Base-by-base conservation (phyloP, 345 rosid species). In the Salix brachista region DNA sequence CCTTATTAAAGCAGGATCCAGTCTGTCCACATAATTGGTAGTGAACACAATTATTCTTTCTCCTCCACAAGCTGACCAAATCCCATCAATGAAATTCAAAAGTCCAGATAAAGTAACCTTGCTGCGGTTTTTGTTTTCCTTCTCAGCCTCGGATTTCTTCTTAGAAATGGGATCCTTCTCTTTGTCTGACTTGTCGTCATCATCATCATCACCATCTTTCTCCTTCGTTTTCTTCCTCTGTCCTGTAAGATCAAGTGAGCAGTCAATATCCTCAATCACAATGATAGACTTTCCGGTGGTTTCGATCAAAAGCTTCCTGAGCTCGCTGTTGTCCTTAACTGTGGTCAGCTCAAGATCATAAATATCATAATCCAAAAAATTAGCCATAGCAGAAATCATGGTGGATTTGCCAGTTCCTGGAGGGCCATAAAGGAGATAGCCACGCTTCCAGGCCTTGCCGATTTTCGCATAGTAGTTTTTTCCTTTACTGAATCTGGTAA, bases 361-460 rank as follows among this genome's bases (percentile, higher is more conserved):
- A 9, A 83, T 9, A 61, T 83, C 81, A 60, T 77, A 83, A 65
- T 77, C 77, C 56, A 77, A 76, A 64, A 90, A 77, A 74, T 91
- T 91, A 8, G 93, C 96, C 91, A 91, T 88, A 42, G 96, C 93
- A 0, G 96, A 93, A 44, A 91, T 88, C 81, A 91, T 65, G 67
- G 93, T 91, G 9, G 96, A 90, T 83, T 91, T 88, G 4, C 96
- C 96, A 0, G 96, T 90, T 0, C 93, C 96, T 0, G 96, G 96
- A 50, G 93, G 96, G n/a, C 96, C 93, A 65, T 90, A 90, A 52
- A 91, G 68, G 77, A 91, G 78, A 81, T 91, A 91, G n/a, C 96
- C 91, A 0, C 94, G 80, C 50, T 91, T 91, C 94, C 96, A 91
- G 4, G 94, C 89, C 69, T 83, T 85, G 6, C 94, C 94, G 0